Evolutionary conservation across 139 green algal genomes (phyloP).

Genomic region (Diplosphaera chodatii): DNA sequence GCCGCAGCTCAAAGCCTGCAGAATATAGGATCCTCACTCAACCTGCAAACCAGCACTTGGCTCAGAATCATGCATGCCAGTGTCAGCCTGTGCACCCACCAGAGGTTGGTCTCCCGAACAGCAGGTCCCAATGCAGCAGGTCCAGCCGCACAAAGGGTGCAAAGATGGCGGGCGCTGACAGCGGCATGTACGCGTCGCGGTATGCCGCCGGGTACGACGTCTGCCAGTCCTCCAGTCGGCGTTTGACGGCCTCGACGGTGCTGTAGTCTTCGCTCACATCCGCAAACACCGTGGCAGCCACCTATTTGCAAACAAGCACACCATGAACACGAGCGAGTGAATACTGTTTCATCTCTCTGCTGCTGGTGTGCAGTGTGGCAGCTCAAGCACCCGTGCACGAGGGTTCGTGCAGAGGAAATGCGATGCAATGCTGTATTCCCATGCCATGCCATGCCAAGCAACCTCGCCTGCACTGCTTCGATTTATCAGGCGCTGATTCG

Average conservation of each 20-base stretch:
- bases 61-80: too few relatives aligned
- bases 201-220: constrained; percentile 54
- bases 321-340: too few relatives aligned
- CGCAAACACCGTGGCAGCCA: constrained; percentile 58
- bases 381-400: too few relatives aligned
- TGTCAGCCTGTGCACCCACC: too few relatives aligned
- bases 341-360: too few relatives aligned
- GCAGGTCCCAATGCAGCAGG: constrained; percentile 84
- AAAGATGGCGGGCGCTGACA: constrained; percentile 78
- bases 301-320: constrained; percentile 2
- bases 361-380: too few relatives aligned
- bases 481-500: too few relatives aligned
- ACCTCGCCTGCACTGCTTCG: too few relatives aligned
- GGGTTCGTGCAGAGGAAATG: too few relatives aligned
- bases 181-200: constrained; percentile 69
- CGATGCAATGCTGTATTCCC: too few relatives aligned
- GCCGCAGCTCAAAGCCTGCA: constrained; percentile 55
- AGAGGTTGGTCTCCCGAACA: constrained; percentile 26
- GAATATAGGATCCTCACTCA: background rate
- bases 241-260: constrained; percentile 53
- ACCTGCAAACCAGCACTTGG: background rate
- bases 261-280: constrained; percentile 77
- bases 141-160: constrained; percentile 89
- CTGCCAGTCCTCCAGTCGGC: constrained; percentile 63
- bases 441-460: too few relatives aligned